phyloP scores from a whole-genome alignment of 352 stramenopile genomes.

The Phytopythium oedochilum region DNA sequence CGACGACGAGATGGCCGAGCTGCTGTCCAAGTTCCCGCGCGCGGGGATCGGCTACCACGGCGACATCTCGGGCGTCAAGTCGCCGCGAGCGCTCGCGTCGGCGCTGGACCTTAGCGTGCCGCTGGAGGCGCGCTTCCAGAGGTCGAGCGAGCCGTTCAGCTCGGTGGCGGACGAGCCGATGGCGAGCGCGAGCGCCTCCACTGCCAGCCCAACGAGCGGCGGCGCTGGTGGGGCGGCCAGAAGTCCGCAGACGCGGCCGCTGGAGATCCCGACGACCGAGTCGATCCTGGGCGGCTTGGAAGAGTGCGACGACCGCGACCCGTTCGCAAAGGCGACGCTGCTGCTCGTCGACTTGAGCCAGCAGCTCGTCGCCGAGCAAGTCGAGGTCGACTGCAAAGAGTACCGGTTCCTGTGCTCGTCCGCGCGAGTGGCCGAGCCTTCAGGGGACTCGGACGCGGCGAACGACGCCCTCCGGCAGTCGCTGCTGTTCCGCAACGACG shows the following conservation, averaged over 20 bases:
- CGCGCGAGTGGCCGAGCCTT: constrained; percentile 8
- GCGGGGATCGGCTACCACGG: constrained; percentile 77
- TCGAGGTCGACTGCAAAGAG: constrained; percentile 61
- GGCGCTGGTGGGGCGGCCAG: neutral
- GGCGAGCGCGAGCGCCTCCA: constrained; percentile 23
- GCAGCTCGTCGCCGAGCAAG: constrained; percentile 31
- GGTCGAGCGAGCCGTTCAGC: constrained; percentile 73
- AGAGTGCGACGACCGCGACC: constrained; percentile 75
- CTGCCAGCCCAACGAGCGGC: neutral
- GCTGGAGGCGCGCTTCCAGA: constrained; percentile 70
- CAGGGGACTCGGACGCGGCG: constrained; percentile 9
- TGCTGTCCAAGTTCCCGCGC: constrained; percentile 62
- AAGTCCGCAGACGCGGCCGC: constrained; percentile 12
- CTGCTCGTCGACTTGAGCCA: constrained; percentile 38
- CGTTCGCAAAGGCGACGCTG: constrained; percentile 58
- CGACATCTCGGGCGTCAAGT: constrained; percentile 53
- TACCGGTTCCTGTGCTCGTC: constrained; percentile 60
- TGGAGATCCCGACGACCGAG: constrained; percentile 69
- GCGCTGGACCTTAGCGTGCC: constrained; percentile 36
- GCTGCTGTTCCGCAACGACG: constrained; percentile 80
- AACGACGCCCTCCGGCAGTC: constrained; percentile 4
- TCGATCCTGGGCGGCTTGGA: constrained; percentile 77
- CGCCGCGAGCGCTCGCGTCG: constrained; percentile 36
- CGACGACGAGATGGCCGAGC: constrained; percentile 46
- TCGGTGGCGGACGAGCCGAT: constrained; percentile 52